Conservation (phyloP, 2,329 filamentous ascomycete genomes). For the Cercospora nicotianae region DNA sequence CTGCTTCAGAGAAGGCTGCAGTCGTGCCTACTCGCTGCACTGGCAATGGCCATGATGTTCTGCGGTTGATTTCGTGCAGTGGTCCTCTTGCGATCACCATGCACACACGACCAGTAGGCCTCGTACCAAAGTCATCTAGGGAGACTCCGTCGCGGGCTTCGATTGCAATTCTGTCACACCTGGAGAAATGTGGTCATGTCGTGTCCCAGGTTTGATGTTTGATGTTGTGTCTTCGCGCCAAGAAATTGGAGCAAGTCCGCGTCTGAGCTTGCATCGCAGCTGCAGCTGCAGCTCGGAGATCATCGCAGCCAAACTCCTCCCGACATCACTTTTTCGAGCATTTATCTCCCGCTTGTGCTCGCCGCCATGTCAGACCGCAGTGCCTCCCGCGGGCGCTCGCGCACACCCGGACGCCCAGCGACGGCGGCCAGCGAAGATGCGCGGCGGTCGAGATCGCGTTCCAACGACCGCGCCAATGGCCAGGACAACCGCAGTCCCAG, state of each 20-base stretch:
- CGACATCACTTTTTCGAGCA: not conserved
- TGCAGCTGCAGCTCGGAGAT: conserved; percentile 5
- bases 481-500: conserved; percentile 33
- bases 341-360: not conserved
- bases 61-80: not conserved
- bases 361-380: conserved; percentile 32
- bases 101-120: not conserved
- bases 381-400: conserved; percentile 45
- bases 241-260: not conserved
- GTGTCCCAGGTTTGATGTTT: not conserved
- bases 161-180: not conserved
- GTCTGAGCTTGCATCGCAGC: conserved; percentile 3
- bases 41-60: not conserved
- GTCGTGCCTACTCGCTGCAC: not conserved
- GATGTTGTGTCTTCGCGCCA: not conserved
- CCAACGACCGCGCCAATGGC: conserved; percentile 34
- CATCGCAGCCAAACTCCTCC: conserved; percentile 1
- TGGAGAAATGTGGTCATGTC: not conserved
- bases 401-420: conserved; percentile 26
- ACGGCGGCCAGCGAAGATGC: conserved; percentile 24
- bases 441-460: conserved; percentile 31
- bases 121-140: not conserved
- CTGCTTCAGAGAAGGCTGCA: not conserved
- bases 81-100: not conserved
- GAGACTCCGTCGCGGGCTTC: too few relatives aligned